Evolutionary conservation across 768 basidiomycete species (phyloP).

Genomic region (Podaxis mareebaensis): DNA sequence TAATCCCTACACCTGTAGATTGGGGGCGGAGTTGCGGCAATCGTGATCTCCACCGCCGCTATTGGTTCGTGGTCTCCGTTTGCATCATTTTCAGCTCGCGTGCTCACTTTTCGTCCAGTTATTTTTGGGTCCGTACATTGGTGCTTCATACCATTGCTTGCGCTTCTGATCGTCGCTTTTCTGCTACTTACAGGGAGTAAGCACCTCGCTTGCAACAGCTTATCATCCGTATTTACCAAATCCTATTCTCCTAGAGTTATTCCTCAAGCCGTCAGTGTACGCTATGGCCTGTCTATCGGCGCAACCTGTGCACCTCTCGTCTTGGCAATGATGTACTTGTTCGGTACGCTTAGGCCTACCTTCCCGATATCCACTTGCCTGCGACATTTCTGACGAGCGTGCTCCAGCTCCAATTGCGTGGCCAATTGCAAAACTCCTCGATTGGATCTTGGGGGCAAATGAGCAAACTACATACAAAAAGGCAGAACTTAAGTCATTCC

Average conservation of each 20-base stretch:
- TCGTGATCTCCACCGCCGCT: slow-evolving; percentile 75
- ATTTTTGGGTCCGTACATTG: slow-evolving; percentile 70
- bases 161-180: slow-evolving; percentile 3
- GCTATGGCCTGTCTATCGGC: slow-evolving; percentile 81
- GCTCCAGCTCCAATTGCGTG: slow-evolving; percentile 72
- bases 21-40: slow-evolving; percentile 71
- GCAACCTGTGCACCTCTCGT: slow-evolving; percentile 79
- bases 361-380: neutral
- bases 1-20: slow-evolving; percentile 26
- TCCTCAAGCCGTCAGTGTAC: slow-evolving; percentile 73
- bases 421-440: slow-evolving; percentile 81
- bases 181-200: slow-evolving; percentile 63
- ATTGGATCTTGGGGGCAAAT: slow-evolving; percentile 73
- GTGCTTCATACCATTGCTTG: neutral
- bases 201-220: neutral
- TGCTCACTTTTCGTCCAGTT: slow-evolving; percentile 41
- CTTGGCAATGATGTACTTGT: slow-evolving; percentile 67
- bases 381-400: slow-evolving; percentile 21
- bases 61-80: slow-evolving; percentile 47
- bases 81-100: neutral
- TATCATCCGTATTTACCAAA: neutral
- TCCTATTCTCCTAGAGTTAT: slow-evolving; percentile 42
- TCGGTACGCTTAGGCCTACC: slow-evolving; percentile 38
- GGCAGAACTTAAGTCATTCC: slow-evolving; percentile 75
- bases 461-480: slow-evolving; percentile 81